These are phyloP conservation scores for Polytolypa hystricis DNA, from an alignment of 2,329 filamentous ascomycete genomes.

Conservation along the genomic window DNA sequence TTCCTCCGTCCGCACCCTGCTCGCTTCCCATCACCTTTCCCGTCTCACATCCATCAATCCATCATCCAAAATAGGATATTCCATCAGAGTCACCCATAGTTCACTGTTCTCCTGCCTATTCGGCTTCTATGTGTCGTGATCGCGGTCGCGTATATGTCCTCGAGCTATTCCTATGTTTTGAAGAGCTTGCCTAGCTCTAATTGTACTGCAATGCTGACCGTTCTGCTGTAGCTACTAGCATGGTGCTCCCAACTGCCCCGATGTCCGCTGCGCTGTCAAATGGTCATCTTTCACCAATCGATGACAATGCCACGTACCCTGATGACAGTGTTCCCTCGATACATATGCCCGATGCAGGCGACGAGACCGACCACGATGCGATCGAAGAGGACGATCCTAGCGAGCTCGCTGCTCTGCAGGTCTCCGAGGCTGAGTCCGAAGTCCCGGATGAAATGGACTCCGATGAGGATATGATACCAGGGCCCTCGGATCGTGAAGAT, in stretches of 20 bases:
- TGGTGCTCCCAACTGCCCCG: slow-evolving; percentile 35
- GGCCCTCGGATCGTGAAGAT: slow-evolving; percentile 38
- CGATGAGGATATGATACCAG: slow-evolving; percentile 30
- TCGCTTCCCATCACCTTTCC: slow-evolving; percentile 14
- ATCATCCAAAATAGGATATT: slow-evolving; percentile 27
- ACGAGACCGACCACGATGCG: slow-evolving; percentile 14
- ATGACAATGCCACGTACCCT: slow-evolving; percentile 1
- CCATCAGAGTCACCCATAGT: slow-evolving; percentile 25
- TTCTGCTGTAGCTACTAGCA: slow-evolving; percentile 30
- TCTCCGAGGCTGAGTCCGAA: slow-evolving; percentile 9
- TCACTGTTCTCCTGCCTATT: slow-evolving; percentile 15
- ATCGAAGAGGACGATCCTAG: slow-evolving; percentile 14
- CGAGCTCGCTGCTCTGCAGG: too few species aligned
- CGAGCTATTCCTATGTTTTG: slow-evolving; percentile 16
- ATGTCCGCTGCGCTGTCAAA: slow-evolving; percentile 22
- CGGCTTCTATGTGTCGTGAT: slow-evolving; percentile 16
- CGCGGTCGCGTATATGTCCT: slow-evolving; percentile 26
- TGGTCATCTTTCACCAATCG: slow-evolving; percentile 16
- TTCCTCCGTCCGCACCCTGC: slow-evolving; percentile 2
- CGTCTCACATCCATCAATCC: slow-evolving; percentile 25
- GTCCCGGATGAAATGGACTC: slow-evolving; percentile 3
- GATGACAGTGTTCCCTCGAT: slow-evolving; percentile 5
- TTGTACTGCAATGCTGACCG: slow-evolving; percentile 33
- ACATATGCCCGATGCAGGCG: slow-evolving; percentile 2
- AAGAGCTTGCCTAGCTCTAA: slow-evolving; percentile 11